Evolutionary conservation across 805 yeast species (phyloP), one percentile per base, ranked within the genome.

Genomic region (Ogataea sp.): DNA sequence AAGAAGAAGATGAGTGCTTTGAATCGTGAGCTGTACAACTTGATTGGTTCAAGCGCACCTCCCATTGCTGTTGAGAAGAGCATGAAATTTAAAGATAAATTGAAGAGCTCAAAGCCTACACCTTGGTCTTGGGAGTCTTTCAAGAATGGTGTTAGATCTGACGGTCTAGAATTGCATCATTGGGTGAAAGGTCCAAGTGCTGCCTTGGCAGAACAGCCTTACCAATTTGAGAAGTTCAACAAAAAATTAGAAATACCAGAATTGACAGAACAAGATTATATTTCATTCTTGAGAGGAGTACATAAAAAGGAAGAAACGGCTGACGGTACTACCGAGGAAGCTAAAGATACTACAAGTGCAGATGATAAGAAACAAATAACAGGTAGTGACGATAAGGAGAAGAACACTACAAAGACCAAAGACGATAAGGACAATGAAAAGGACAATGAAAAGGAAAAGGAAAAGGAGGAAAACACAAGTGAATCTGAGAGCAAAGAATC

Each of bases 21-120:
- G 76, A 89, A 85, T 45, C 73, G 97, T 49, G 98, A 93, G 57
- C 66, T 93, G 39, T 89, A 83, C 59, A 83, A 83, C 47, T 69
- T 94, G 39, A 66, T 93, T 31, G 98, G 99, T 5, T 89, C 93
- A 30, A 87, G 87, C 58, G 78, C 95, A 2, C 96, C 98, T 1
- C 89, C 97, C 0, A 75, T 73, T 7, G 72, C 71, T n/a, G 73
- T 72, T n/a, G 67, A 68, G 38, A 67, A 65, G 38, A 64, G 55
- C 21, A 62, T 58, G 38, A 70, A 76, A 45, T 79, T 79, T 53
- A 82, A 80, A 46, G 85, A 80, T 43, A 72, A 77, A 48, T 68
- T 85, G 38, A 75, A 75, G 42, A 64, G 64, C 32, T 68, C 73
- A 16, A 81, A 78, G 44, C 82, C 86, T 0, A 72, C 93, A 0